phyloP scores from a whole-genome alignment of 176 grass and related monocot species.

The Triticum monococcum region DNA sequence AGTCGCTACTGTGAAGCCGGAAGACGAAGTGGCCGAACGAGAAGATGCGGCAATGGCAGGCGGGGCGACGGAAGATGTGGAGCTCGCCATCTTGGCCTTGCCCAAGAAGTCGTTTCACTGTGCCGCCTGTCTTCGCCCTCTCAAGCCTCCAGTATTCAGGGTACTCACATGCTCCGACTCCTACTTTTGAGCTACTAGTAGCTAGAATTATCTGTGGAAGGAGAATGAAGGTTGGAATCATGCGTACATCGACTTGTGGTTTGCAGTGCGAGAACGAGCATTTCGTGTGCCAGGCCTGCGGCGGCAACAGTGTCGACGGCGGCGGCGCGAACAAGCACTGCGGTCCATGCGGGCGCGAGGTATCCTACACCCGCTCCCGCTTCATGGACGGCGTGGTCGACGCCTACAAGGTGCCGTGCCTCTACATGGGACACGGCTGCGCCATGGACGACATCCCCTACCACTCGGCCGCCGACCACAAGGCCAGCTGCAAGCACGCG shows the following conservation, averaged over 20 bases:
- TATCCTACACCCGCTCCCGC: background rate
- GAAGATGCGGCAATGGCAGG: background rate
- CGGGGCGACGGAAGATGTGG: background rate
- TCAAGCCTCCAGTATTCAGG: background rate
- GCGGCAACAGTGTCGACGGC: background rate
- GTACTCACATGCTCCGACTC: background rate
- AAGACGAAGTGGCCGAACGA: background rate
- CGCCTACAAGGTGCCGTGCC: background rate
- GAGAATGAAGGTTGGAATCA: background rate
- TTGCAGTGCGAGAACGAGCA: background rate
- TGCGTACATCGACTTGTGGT: background rate
- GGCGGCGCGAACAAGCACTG: background rate
- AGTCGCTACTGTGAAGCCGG: background rate
- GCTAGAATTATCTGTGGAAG: background rate
- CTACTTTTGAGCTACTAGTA: background rate
- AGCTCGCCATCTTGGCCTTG: background rate
- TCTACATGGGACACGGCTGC: background rate
- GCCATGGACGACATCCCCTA: background rate
- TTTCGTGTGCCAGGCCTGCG: background rate
- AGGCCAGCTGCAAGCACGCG: background rate
- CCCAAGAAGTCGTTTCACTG: background rate
- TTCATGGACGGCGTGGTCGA: background rate
- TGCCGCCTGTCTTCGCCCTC: background rate
- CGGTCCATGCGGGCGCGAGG: background rate
- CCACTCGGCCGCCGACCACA: background rate